These are phyloP conservation scores for Nidularia sp. DNA, from an alignment of 768 basidiomycete species.

Conservation along the genomic window DNA sequence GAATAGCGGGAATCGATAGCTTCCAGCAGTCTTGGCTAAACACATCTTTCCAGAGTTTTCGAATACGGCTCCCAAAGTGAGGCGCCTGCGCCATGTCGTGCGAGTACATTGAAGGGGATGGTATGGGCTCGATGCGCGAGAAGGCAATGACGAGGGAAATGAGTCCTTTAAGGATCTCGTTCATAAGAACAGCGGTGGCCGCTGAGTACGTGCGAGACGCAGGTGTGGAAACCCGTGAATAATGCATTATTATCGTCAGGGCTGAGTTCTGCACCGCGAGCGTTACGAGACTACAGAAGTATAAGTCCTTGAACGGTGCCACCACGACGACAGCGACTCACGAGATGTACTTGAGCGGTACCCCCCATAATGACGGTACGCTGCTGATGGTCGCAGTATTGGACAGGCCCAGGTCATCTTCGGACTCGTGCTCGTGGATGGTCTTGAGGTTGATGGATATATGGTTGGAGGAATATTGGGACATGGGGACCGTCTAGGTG, in stretches of 20 bases:
- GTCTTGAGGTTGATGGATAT: slow-evolving; percentile 24
- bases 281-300: slow-evolving; percentile 57
- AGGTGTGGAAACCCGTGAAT: slow-evolving; percentile 81
- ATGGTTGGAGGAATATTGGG: slow-evolving; percentile 6
- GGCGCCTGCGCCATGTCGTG: slow-evolving; percentile 24
- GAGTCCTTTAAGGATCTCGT: slow-evolving; percentile 87
- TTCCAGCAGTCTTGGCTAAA: slow-evolving; percentile 96
- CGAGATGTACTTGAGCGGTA: slow-evolving; percentile 81
- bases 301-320: background rate
- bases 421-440: slow-evolving; percentile 21
- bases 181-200: slow-evolving; percentile 91
- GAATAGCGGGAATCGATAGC: slow-evolving; percentile 91
- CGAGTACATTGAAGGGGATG: slow-evolving; percentile 6
- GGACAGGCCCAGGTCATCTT: slow-evolving; percentile 39
- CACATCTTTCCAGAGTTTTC: slow-evolving; percentile 60
- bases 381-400: slow-evolving; percentile 18
- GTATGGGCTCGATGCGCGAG: slow-evolving; percentile 43
- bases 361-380: slow-evolving; percentile 57
- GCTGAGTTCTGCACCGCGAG: slow-evolving; percentile 90
- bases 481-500: slow-evolving; percentile 4
- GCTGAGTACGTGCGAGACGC: slow-evolving; percentile 82
- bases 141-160: slow-evolving; percentile 90
- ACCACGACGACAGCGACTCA: slow-evolving; percentile 28
- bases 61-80: slow-evolving; percentile 39
- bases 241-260: slow-evolving; percentile 93